Percentiles rank a stretch among this genome's conserved stretches.
Evolutionary conservation across 2,329 filamentous ascomycete species (phyloP).

Genomic region (Colletotrichum coccodes): DNA sequence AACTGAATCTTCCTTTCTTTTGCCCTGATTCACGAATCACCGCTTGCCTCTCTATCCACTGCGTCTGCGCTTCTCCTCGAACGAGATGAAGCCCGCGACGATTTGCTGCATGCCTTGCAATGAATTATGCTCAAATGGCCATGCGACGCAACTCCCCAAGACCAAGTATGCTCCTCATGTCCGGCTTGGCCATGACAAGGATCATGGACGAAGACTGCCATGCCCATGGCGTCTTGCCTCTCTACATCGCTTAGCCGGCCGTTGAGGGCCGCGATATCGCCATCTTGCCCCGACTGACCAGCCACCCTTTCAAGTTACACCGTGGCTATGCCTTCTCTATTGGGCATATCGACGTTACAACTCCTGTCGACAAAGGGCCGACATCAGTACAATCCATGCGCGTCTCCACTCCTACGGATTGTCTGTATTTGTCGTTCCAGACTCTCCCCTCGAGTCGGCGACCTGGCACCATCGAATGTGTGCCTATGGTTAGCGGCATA

Average conservation of each 20-base stretch:
- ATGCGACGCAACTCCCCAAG: conserved; percentile 24
- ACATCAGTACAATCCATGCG: conserved; percentile 8
- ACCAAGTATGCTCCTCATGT: conserved; percentile 5
- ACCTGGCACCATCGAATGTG: conserved; percentile 26
- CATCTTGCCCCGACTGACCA: background rate
- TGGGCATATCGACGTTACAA: conserved; percentile 4
- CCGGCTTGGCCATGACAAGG: background rate
- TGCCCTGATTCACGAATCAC: conserved; percentile 25
- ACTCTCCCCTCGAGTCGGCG: conserved; percentile 23
- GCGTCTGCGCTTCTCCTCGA: conserved; percentile 21
- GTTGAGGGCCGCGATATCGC: background rate
- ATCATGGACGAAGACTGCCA: conserved; percentile 5
- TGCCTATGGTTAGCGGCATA: conserved; percentile 33
- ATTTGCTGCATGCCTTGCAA: conserved; percentile 10
- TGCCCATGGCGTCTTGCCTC: conserved; percentile 16
- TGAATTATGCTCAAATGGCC: background rate
- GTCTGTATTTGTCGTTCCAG: conserved; percentile 19
- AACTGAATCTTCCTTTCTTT: conserved; percentile 22
- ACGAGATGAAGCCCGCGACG: conserved; percentile 13
- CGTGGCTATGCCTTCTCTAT: conserved; percentile 1
- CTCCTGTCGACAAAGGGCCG: conserved; percentile 4
- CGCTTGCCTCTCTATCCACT: conserved; percentile 3
- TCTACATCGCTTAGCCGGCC: background rate
- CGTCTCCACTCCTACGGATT: conserved; percentile 19
- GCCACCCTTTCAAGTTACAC: background rate